Conservation (phyloP, 139 green algal species). For the Chlamydomonas incerta region DNA sequence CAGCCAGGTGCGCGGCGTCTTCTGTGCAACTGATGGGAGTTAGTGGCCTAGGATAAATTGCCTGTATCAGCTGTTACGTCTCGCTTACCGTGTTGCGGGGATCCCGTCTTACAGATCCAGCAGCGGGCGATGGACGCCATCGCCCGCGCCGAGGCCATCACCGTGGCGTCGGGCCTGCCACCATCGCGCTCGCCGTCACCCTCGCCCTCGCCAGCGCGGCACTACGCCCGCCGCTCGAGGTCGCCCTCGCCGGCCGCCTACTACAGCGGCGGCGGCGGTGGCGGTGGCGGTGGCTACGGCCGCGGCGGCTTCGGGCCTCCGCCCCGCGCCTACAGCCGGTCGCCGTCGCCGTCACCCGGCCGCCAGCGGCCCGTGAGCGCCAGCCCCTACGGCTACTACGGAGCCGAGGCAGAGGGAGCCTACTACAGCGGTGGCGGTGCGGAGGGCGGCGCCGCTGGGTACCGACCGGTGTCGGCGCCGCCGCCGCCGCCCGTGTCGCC, state of each 20-base stretch:
- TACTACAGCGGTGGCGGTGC: neutral
- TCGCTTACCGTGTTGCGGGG: no score
- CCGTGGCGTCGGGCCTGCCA: neutral
- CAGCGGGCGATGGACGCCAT: conserved; percentile 44
- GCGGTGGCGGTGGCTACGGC: neutral
- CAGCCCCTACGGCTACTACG: neutral
- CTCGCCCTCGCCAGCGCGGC: neutral
- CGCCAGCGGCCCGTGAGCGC: conserved; percentile 18
- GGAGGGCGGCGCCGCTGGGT: no score
- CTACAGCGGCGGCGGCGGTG: neutral
- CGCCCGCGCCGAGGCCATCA: conserved; percentile 33
- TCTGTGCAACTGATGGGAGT: no score
- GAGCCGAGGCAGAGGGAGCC: neutral
- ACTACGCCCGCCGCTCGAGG: neutral
- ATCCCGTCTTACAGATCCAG: conserved; percentile 37
- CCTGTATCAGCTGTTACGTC: no score
- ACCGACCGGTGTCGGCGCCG: neutral
- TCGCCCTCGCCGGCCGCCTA: conserved; percentile 22
- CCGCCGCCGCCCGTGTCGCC: conserved; percentile 13
- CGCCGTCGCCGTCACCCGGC: neutral
- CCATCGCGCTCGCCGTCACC: neutral
- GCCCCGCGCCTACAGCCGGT: neutral
- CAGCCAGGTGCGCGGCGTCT: neutral
- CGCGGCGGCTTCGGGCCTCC: neutral
- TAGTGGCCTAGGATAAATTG: no score